Evolutionary conservation across 2,329 filamentous ascomycete species (phyloP).

Genomic region (Ophiocordyceps camponoti-saundersi): DNA sequence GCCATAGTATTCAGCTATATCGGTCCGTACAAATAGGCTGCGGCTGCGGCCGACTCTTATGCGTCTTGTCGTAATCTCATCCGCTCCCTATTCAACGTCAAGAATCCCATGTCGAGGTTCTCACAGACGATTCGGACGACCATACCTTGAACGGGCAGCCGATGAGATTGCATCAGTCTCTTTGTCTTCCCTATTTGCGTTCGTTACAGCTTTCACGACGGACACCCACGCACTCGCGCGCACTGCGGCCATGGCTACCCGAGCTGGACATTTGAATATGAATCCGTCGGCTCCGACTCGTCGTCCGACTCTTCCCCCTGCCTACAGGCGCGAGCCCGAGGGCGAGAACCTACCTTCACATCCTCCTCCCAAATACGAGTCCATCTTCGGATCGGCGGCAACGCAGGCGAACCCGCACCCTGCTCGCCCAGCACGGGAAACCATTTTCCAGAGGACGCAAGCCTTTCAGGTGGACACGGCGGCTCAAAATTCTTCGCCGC

Average conservation of each 20-base stretch:
- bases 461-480: neutral
- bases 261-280: neutral
- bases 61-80: neutral
- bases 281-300: neutral
- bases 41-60: neutral
- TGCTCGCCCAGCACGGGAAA: neutral
- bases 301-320: neutral
- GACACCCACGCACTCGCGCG: neutral
- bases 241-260: neutral
- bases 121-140: neutral
- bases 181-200: neutral
- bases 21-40: neutral
- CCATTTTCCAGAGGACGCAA: neutral
- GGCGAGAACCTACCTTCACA: neutral
- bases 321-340: neutral
- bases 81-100: neutral
- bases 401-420: neutral
- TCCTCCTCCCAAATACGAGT: neutral
- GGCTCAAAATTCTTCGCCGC: neutral
- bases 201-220: neutral
- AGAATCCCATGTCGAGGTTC: neutral
- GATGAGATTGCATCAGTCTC: neutral
- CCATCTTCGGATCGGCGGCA: neutral
- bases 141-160: neutral
- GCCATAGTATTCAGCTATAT: neutral